Evolutionary conservation across 352 stramenopile genomes (phyloP).

Genomic region (Peronosclerospora sorghi): DNA sequence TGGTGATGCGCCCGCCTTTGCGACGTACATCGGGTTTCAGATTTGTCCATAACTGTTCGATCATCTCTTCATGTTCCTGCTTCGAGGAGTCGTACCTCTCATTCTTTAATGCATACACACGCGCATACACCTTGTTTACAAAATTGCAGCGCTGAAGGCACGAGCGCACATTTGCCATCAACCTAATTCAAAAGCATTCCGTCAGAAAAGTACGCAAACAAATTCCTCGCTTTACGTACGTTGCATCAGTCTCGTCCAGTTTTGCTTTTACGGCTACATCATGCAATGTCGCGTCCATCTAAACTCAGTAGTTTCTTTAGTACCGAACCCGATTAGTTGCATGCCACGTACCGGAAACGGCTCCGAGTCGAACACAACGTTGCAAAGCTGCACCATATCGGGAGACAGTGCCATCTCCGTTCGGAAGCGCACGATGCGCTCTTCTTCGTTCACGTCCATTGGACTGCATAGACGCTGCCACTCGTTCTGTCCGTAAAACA

Average conservation of each 20-base stretch:
- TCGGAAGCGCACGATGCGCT: constrained; percentile 60
- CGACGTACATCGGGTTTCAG: constrained; percentile 73
- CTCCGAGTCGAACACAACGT: constrained; percentile 72
- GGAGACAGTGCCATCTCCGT: constrained; percentile 55
- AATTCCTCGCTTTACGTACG: constrained; percentile 18
- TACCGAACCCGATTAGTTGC: neutral
- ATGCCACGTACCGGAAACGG: constrained; percentile 35
- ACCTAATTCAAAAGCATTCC: constrained; percentile 19
- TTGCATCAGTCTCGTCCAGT: constrained; percentile 34
- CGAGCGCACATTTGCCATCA: constrained; percentile 51
- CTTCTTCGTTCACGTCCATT: constrained; percentile 39
- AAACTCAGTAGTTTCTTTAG: neutral
- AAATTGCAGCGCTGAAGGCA: constrained; percentile 64
- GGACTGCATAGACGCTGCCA: constrained; percentile 55
- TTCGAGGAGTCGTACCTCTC: constrained; percentile 60
- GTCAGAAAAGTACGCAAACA: neutral
- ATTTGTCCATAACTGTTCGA: constrained; percentile 73
- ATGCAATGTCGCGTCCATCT: constrained; percentile 48
- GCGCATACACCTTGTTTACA: constrained; percentile 63
- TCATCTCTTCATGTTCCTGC: constrained; percentile 53
- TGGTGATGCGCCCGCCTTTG: constrained; percentile 65
- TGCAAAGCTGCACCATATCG: constrained; percentile 52
- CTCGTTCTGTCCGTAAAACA: constrained; percentile 62
- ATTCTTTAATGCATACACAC: constrained; percentile 41
- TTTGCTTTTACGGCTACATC: constrained; percentile 42